These are phyloP conservation scores for Aspergillus taichungensis DNA, from an alignment of 495 filamentous ascomycete species.

Conservation along the genomic window DNA sequence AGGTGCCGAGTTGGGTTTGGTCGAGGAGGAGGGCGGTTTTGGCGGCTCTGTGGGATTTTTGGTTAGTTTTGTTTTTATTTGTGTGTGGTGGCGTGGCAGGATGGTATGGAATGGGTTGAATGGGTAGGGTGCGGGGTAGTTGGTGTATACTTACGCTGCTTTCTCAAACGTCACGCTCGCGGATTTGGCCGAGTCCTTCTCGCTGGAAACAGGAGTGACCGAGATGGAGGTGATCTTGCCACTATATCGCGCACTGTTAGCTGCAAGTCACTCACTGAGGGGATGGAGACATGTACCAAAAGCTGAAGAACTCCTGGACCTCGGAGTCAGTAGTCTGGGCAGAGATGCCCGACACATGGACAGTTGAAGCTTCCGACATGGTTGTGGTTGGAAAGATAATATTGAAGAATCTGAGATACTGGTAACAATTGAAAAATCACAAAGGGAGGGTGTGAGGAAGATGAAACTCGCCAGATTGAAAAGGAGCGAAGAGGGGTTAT, in stretches of 20 bases:
- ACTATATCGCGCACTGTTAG: slow-evolving; percentile 39
- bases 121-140: slow-evolving; percentile 20
- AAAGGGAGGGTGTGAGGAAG: not conserved
- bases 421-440: not conserved
- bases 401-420: not conserved
- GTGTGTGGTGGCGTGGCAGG: not conserved
- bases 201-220: slow-evolving; percentile 55
- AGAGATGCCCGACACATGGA: slow-evolving; percentile 72
- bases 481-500: not conserved
- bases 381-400: slow-evolving; percentile 2
- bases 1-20: slow-evolving; percentile 80
- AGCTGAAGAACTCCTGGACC: slow-evolving; percentile 94
- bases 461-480: not conserved
- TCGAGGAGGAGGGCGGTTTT: slow-evolving; percentile 95
- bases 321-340: slow-evolving; percentile 75
- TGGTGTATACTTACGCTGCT: slow-evolving; percentile 51
- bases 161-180: slow-evolving; percentile 95
- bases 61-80: slow-evolving; percentile 1
- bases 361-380: slow-evolving; percentile 42
- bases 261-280: slow-evolving; percentile 8
- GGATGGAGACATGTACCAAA: slow-evolving; percentile 59
- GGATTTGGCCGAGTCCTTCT: slow-evolving; percentile 55
- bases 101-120: slow-evolving; percentile 2
- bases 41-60: slow-evolving; percentile 47
- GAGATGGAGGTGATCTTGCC: slow-evolving; percentile 84